These are phyloP conservation scores for Salix purpurea DNA, from an alignment of 345 rosid species.

Conservation along the genomic window DNA sequence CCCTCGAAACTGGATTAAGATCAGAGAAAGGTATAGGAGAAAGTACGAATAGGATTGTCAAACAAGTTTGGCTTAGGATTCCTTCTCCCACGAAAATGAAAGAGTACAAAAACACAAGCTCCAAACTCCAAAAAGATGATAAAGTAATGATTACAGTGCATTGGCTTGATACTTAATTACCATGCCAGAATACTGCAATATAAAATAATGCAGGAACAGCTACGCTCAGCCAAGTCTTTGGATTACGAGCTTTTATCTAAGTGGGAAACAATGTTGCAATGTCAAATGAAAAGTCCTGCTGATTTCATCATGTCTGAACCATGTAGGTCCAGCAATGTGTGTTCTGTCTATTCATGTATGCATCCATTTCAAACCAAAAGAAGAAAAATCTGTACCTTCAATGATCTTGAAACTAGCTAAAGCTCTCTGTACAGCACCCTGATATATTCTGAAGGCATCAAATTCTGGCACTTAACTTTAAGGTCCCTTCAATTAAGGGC, in stretches of 20 bases:
- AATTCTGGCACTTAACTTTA: not conserved
- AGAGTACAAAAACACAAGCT: not conserved
- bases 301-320: not conserved
- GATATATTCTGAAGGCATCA: not conserved
- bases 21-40: conserved; percentile 35
- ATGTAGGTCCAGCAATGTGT: not conserved
- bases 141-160: not conserved
- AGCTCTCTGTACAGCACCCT: not conserved
- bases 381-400: not conserved
- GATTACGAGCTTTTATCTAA: not conserved
- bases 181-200: too few relatives aligned
- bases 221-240: not conserved
- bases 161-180: not conserved
- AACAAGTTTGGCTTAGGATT: conserved; percentile 16
- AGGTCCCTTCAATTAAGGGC: not conserved
- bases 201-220: not conserved
- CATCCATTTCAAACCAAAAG: conserved; percentile 11
- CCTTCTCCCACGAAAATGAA: conserved; percentile 3
- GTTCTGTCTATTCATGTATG: not conserved
- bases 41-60: conserved; percentile 7
- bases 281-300: not conserved
- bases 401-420: conserved; percentile 2
- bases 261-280: not conserved
- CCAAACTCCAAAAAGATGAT: not conserved
- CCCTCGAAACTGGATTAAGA: conserved; percentile 22